Evolutionary conservation across 352 stramenopile species (phyloP).

Genomic region (Elongisporangium prolatum): DNA sequence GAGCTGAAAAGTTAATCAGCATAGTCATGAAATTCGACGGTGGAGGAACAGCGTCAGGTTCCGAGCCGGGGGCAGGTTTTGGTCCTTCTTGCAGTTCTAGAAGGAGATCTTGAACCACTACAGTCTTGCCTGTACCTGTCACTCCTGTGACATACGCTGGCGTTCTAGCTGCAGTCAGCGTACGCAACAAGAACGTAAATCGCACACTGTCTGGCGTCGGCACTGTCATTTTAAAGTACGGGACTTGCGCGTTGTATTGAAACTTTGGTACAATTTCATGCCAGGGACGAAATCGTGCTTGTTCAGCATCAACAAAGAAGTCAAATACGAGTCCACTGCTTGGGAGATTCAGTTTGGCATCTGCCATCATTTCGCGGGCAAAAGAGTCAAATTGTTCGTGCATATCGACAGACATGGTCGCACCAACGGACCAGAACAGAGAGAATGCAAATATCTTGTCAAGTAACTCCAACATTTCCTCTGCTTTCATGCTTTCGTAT

Average conservation of each 20-base stretch:
- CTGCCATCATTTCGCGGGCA: slow-evolving; percentile 46
- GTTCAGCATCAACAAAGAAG: slow-evolving; percentile 75
- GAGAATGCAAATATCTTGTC: slow-evolving; percentile 88
- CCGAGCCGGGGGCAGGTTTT: slow-evolving; percentile 8
- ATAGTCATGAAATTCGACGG: slow-evolving; percentile 65
- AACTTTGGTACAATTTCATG: slow-evolving; percentile 65
- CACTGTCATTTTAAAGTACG: slow-evolving; percentile 83
- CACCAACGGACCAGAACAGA: slow-evolving; percentile 89
- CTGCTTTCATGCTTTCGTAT: slow-evolving; percentile 23
- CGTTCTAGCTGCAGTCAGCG: slow-evolving; percentile 53
- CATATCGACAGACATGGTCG: slow-evolving; percentile 73
- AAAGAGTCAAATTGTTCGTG: slow-evolving; percentile 82
- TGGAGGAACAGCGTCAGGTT: background rate
- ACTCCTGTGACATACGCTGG: slow-evolving; percentile 89
- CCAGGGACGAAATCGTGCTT: slow-evolving; percentile 46
- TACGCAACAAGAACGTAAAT: slow-evolving; percentile 53
- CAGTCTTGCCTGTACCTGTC: slow-evolving; percentile 88
- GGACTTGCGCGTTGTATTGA: slow-evolving; percentile 46
- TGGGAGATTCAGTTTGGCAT: slow-evolving; percentile 52
- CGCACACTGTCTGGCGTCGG: slow-evolving; percentile 67
- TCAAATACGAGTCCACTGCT: slow-evolving; percentile 74
- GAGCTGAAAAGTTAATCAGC: slow-evolving; percentile 90
- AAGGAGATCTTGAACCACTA: slow-evolving; percentile 81
- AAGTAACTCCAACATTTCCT: slow-evolving; percentile 45
- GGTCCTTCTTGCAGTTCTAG: slow-evolving; percentile 32